A percentile compares a stretch with the other conserved stretches of the same genome.
phyloP scores from a whole-genome alignment of 208 protist genomes.

The Trypanosoma mega region DNA sequence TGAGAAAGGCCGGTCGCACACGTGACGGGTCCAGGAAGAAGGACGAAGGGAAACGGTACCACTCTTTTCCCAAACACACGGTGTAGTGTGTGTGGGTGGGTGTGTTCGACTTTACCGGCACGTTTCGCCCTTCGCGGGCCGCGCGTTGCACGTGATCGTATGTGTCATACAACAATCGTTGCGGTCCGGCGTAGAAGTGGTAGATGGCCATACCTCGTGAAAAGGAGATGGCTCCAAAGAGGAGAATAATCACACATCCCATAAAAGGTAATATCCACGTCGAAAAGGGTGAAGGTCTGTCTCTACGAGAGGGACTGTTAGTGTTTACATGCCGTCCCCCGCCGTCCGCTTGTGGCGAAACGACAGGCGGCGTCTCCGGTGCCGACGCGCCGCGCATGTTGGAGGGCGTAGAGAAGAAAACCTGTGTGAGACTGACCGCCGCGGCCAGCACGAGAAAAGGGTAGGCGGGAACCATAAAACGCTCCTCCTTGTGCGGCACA shows the following conservation, averaged over 20 bases:
- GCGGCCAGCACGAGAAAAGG: constrained; percentile 88
- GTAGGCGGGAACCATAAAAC: constrained; percentile 93
- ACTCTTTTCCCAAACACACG: constrained; percentile 93
- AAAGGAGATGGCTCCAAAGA: constrained; percentile 54
- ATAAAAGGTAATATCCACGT: constrained; percentile 8
- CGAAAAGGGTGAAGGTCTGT: not conserved
- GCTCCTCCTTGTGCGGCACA: constrained; percentile 95
- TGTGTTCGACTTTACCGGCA: constrained; percentile 1
- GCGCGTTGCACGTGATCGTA: constrained; percentile 45
- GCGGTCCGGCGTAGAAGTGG: constrained; percentile 72
- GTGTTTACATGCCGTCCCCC: too few species aligned
- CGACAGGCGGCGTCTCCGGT: too few species aligned
- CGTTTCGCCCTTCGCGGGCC: constrained; percentile 30
- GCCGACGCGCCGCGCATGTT: too few species aligned
- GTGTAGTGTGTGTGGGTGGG: constrained; percentile 25
- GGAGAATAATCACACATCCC: constrained; percentile 36
- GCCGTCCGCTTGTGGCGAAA: too few species aligned
- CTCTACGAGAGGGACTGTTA: too few species aligned
- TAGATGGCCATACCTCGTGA: constrained; percentile 64
- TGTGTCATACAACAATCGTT: constrained; percentile 61
- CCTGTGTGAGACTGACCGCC: constrained; percentile 44
- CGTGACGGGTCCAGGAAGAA: constrained; percentile 86
- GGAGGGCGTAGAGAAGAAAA: too few species aligned
- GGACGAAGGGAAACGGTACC: constrained; percentile 92
- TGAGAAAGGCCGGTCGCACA: constrained; percentile 44